These are phyloP conservation scores for Musa acuminata DNA, from an alignment of 176 grass and related monocot genomes.

Conservation along the genomic window DNA sequence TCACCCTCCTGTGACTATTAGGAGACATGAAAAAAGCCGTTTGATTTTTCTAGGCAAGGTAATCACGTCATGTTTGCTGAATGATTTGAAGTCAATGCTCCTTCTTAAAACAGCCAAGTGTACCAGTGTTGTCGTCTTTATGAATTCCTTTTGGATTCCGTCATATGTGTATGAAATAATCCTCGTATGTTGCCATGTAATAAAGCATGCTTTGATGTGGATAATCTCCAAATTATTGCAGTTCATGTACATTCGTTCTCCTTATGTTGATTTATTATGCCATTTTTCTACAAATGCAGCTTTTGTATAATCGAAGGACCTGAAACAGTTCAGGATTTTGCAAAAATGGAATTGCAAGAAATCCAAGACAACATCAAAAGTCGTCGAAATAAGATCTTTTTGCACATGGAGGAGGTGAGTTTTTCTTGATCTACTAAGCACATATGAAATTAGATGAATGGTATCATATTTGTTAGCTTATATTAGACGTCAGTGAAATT, in stretches of 20 bases:
- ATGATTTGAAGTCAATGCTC: not conserved
- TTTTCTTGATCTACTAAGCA: constrained; percentile 3
- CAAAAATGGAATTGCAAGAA: constrained; percentile 80
- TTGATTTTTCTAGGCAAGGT: not conserved
- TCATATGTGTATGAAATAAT: not conserved
- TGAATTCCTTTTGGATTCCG: not conserved
- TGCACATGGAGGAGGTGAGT: constrained; percentile 15
- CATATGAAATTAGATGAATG: not conserved
- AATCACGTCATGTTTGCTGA: not conserved
- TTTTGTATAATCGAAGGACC: constrained; percentile 99
- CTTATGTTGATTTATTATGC: constrained; percentile 5
- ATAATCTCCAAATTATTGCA: not conserved
- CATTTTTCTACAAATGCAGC: constrained; percentile 26
- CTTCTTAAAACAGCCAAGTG: not conserved
- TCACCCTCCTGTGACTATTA: not conserved
- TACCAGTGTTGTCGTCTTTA: not conserved
- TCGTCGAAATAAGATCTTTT: constrained; percentile 95
- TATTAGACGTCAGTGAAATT: not conserved
- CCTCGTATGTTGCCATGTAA: not conserved
- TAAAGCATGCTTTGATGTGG: not conserved
- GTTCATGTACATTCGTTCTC: not conserved
- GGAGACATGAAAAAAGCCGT: not conserved
- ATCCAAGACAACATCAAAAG: constrained; percentile 96
- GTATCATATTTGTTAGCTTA: not conserved
- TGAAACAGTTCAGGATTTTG: constrained; percentile 96